Evolutionary conservation across 768 basidiomycete genomes (phyloP).

Genomic region (Asterophora lycoperdoides): DNA sequence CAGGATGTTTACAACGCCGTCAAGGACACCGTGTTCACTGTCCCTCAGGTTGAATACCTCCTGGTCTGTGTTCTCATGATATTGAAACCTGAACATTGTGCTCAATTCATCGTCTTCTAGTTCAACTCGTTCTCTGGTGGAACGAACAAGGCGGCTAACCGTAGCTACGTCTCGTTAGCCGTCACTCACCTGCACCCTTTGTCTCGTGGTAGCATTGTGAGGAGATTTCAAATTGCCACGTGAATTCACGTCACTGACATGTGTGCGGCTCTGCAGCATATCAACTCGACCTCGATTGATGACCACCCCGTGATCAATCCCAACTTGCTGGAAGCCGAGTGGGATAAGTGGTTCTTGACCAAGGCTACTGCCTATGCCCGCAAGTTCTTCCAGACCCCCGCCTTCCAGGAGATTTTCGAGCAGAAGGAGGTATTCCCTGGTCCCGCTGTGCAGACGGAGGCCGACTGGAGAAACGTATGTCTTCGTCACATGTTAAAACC

Average conservation of each 20-base stretch:
- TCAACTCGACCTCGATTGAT: slow-evolving; percentile 13
- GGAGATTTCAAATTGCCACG: background rate
- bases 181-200: slow-evolving; percentile 38
- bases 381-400: slow-evolving; percentile 25
- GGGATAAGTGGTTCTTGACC: slow-evolving; percentile 29
- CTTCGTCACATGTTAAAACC: background rate
- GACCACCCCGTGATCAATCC: slow-evolving; percentile 25
- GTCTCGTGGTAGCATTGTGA: slow-evolving; percentile 40
- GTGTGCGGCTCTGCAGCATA: no score
- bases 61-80: slow-evolving; percentile 16
- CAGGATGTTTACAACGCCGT: slow-evolving; percentile 25
- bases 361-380: slow-evolving; percentile 30
- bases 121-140: slow-evolving; percentile 31
- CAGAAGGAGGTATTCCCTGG: slow-evolving; percentile 26
- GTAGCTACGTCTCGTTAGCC: slow-evolving; percentile 31
- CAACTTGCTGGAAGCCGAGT: slow-evolving; percentile 28
- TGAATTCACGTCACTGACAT: no score
- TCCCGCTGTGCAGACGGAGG: slow-evolving; percentile 18
- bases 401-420: slow-evolving; percentile 28
- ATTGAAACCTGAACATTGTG: background rate
- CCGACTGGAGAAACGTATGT: slow-evolving; percentile 21
- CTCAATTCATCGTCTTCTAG: slow-evolving; percentile 11
- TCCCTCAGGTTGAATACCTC: slow-evolving; percentile 28
- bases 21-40: slow-evolving; percentile 21
- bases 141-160: slow-evolving; percentile 23